These are phyloP conservation scores for Glebionis coronaria DNA, from an alignment of 129 eudicot genomes.

Conservation along the genomic window DNA sequence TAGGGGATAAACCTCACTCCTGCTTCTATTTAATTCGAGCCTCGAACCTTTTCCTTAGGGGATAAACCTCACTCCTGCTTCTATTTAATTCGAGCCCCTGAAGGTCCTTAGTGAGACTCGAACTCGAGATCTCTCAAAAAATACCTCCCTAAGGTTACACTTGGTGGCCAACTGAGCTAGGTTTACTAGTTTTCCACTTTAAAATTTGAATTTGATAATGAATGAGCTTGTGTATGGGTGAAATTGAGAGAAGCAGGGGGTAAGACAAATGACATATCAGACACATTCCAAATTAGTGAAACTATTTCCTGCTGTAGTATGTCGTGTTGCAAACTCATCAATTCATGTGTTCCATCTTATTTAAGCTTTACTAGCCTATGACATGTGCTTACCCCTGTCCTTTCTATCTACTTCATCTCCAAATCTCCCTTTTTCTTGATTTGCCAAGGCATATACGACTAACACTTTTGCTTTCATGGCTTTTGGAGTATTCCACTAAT, in stretches of 20 bases:
- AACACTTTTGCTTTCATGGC: conserved; percentile 19
- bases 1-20: too few species aligned
- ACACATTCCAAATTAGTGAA: conserved; percentile 41
- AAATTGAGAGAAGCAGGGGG: conserved; percentile 24
- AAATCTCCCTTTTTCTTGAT: conserved; percentile 32
- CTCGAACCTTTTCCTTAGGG: too few species aligned
- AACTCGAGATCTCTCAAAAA: too few species aligned
- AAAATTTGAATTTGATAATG: not conserved
- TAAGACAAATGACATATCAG: conserved; percentile 35
- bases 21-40: too few species aligned
- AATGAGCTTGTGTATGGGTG: conserved; percentile 10
- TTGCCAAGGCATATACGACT: conserved; percentile 29
- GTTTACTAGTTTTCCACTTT: conserved; percentile 2
- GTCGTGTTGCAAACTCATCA: conserved; percentile 30
- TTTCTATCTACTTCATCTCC: conserved; percentile 20
- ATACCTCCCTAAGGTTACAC: too few species aligned
- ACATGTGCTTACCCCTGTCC: conserved; percentile 36
- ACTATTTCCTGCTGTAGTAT: conserved; percentile 35
- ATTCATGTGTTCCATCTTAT: conserved; percentile 44
- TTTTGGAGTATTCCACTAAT: conserved; percentile 16
- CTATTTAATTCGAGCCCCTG: too few species aligned
- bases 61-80: too few species aligned
- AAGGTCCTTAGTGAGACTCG: too few species aligned
- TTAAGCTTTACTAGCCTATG: conserved; percentile 39
- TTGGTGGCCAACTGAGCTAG: too few species aligned